A percentile compares a stretch with the other conserved stretches of the same genome.
Conservation (phyloP, 2,329 filamentous ascomycete genomes). For the Colletotrichum sp. region DNA sequence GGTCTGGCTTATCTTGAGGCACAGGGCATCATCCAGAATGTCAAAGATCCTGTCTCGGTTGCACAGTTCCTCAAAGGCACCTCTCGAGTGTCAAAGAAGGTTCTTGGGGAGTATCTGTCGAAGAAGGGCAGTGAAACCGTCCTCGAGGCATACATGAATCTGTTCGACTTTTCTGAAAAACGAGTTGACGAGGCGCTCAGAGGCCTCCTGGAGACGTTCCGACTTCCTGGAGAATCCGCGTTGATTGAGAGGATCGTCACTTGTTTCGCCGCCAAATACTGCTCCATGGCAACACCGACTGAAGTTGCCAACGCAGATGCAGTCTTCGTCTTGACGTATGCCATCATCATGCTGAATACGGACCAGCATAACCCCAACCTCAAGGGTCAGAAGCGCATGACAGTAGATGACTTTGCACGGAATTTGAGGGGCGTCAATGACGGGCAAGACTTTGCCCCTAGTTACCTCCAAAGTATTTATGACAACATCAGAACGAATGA, state of each 20-base stretch:
- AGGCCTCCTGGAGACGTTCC: constrained; percentile 87
- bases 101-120: constrained; percentile 90
- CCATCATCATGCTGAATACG: constrained; percentile 97
- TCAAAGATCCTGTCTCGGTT: constrained; percentile 75
- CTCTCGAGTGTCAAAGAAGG: constrained; percentile 84
- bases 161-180: constrained; percentile 88
- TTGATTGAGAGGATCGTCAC: constrained; percentile 93
- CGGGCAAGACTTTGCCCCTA: constrained; percentile 80
- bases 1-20: constrained; percentile 86
- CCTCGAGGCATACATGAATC: constrained; percentile 80
- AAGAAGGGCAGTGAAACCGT: constrained; percentile 90
- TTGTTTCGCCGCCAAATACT: constrained; percentile 86
- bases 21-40: constrained; percentile 83
- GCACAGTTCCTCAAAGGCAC: constrained; percentile 90
- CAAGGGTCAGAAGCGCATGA: constrained; percentile 81
- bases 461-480: constrained; percentile 86
- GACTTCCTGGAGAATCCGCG: constrained; percentile 89
- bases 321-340: constrained; percentile 90
- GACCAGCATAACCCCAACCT: constrained; percentile 96
- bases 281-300: constrained; percentile 69
- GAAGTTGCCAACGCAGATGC: constrained; percentile 86
- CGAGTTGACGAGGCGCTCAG: constrained; percentile 90
- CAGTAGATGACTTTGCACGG: constrained; percentile 78
- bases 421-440: constrained; percentile 93
- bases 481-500: constrained; percentile 91